Evolutionary conservation across 768 basidiomycete species (phyloP).

Genomic region (Phaeotremella skinneri): DNA sequence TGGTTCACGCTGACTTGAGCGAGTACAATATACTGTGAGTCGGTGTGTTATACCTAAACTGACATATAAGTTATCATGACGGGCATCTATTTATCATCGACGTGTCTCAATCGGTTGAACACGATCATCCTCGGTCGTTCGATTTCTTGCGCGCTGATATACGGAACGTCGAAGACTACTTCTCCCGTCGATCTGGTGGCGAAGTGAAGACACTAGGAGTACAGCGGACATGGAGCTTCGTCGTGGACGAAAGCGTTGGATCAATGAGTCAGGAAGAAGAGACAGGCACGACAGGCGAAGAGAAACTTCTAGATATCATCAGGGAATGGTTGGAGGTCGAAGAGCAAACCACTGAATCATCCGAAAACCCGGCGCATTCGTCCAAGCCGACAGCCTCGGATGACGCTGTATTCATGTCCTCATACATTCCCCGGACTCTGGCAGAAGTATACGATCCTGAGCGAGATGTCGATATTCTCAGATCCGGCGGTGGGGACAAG

Average conservation of each 20-base stretch:
- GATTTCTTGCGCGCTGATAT: slow-evolving; percentile 93
- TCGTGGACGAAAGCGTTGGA: slow-evolving; percentile 60
- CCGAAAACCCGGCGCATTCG: slow-evolving; percentile 29
- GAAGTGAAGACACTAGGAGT: slow-evolving; percentile 76
- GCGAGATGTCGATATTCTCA: slow-evolving; percentile 75
- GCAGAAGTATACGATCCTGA: slow-evolving; percentile 95
- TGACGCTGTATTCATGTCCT: slow-evolving; percentile 81
- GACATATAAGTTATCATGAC: slow-evolving; percentile 49
- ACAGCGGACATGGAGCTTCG: slow-evolving; percentile 80
- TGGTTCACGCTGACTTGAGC: slow-evolving; percentile 96
- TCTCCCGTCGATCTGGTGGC: slow-evolving; percentile 58
- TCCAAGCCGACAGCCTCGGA: slow-evolving; percentile 53
- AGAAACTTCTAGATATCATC: slow-evolving; percentile 27
- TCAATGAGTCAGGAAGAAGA: slow-evolving; percentile 30
- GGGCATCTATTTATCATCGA: slow-evolving; percentile 89
- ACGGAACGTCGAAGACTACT: slow-evolving; percentile 90
- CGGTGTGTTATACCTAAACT: neutral
- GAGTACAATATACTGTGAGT: slow-evolving; percentile 93
- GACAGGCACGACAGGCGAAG: slow-evolving; percentile 27
- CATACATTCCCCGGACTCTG: slow-evolving; percentile 88
- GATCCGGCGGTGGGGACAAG: slow-evolving; percentile 65
- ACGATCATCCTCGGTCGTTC: slow-evolving; percentile 93
- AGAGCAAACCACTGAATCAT: slow-evolving; percentile 7
- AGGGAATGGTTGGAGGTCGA: slow-evolving; percentile 53
- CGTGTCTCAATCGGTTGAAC: slow-evolving; percentile 97